Base-by-base conservation (phyloP, 148 eudicot species). In the Dysphania ambrosioides region DNA sequence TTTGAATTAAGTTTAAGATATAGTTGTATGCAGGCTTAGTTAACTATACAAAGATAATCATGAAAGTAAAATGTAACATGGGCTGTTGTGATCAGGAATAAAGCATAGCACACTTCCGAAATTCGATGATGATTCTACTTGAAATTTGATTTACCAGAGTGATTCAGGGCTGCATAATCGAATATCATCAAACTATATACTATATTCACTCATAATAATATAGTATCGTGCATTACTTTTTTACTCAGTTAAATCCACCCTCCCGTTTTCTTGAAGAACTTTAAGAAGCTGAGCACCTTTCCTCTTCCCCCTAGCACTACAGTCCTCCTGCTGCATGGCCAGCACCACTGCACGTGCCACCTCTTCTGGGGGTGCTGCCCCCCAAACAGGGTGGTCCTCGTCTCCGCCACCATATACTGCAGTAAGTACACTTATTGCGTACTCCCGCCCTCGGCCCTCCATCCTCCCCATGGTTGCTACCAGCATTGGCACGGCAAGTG, bases 401-500 rank as follows among this genome's bases (percentile, higher is more conserved):
- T 56, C 72, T 0, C 82, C 79, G 0, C 90, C 85, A 10, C 83
- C 72, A 11, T 85, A 93, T 2, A 89, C 80, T 47, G 91, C 91
- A 0, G 90, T 85, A 15, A 93, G 75, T 6, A 93, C 89, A 6
- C 98, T 86, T 0, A 93, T 88, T 0, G 95, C 93, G 56, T 89
- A 86, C 82, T 93, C 97, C 75, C 83, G 84, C 66, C 97, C 97
- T 65, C 97, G 81, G 11, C 90, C 95, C 60, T 80, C 87, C 91
- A 86, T 83, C 75, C 79, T 77, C 65, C 97, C 95, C 98, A 93
- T 93, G 57, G 86, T 88, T 53, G 84, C 83, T 77, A 93, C 97
- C 86, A 93, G 76, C 93, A 93, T 85, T 40, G 98, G 95, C 76
- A 91, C 95, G 6, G 91, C 95, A 55, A 93, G 79, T 16, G 97